Base-by-base conservation (phyloP, 2,329 filamentous ascomycete genomes). In the Pseudomassariella vexata region DNA sequence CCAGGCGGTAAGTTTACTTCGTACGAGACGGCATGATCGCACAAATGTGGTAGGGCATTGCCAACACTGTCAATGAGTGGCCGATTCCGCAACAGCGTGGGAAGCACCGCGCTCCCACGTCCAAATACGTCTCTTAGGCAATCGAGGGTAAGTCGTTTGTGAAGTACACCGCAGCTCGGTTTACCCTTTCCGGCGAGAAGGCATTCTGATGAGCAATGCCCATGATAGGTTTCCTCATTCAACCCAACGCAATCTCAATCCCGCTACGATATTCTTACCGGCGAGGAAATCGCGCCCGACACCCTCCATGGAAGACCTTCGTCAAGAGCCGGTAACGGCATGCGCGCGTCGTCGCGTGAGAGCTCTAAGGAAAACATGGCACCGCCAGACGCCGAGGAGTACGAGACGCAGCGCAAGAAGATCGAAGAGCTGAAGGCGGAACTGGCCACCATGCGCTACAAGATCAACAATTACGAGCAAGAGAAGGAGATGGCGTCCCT, bases 401-500 rank as follows among this genome's bases (percentile, higher is more conserved):
- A 76, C 49, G 74, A 79, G 49, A 67, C 63, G 27, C 74, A 73
- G 50, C 65, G 68, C 29, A 68, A 62, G 34, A 64, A 65, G 21
- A 74, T 72, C 38, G 89, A 96, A 50, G 82, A 89, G 42, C 70
- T 96, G 17, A 89, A 90, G 51, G 86, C 90, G 2, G 87, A 95
- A 58, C 68, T 96, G 24, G 92, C 89, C 40, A 85, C 87, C 0
- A 66, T 95, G 30, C 82, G 81, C 40, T 98, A 95, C 62, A 86
- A 90, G 37, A 71, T 95, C 44, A 85, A 88, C 49, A 90, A 85
- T 12, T 66, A 85, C 32, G 89, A 90, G 48, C 86, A 95, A 46
- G 90, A 96, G 51, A 82, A 85, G 46, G 87, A 94, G 36, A 74
- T 95, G 48, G 68, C 79, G 28, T 71, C 78, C 8, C 68, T 95